These are phyloP conservation scores for Bolboschoenus planiculmis DNA, from an alignment of 176 grass and related monocot genomes.

Conservation along the genomic window DNA sequence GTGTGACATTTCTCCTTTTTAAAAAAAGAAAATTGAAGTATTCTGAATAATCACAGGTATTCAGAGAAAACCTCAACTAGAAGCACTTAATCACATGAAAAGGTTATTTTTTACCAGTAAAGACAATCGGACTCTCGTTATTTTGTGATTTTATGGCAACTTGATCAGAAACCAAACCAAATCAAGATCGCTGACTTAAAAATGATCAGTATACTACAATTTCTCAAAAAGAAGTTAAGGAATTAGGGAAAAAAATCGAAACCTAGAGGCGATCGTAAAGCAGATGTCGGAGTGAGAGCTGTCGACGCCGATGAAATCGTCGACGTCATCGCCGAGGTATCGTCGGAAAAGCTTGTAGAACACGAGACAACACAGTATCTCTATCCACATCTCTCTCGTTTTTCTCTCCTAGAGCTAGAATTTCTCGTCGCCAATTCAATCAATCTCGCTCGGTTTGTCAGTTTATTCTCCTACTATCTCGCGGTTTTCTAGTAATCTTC, in stretches of 20 bases:
- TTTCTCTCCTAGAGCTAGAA: neutral
- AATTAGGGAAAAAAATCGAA: neutral
- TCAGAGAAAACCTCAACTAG: neutral
- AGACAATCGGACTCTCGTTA: neutral
- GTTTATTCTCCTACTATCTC: neutral
- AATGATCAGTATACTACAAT: neutral
- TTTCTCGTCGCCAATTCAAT: neutral
- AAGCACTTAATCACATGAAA: neutral
- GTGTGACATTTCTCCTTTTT: neutral
- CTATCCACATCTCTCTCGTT: conserved; percentile 57
- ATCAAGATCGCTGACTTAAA: neutral
- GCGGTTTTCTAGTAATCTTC: too few relatives aligned
- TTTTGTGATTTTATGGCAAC: neutral
- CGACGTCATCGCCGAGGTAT: conserved; percentile 32
- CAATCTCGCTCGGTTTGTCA: neutral
- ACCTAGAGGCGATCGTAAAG: conserved; percentile 71
- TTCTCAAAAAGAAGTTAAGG: neutral
- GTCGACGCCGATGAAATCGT: conserved; percentile 52
- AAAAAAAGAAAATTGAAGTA: neutral
- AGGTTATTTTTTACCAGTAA: too few relatives aligned
- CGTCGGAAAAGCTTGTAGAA: conserved; percentile 58
- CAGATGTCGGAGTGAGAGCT: conserved; percentile 63
- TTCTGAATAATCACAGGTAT: neutral
- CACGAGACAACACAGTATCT: conserved; percentile 78
- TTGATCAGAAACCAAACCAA: neutral